Evolutionary conservation across 192 early-diverging fungal genomes (phyloP), one percentile per base, ranked within the genome.

Genomic region (Coemansia sp.): DNA sequence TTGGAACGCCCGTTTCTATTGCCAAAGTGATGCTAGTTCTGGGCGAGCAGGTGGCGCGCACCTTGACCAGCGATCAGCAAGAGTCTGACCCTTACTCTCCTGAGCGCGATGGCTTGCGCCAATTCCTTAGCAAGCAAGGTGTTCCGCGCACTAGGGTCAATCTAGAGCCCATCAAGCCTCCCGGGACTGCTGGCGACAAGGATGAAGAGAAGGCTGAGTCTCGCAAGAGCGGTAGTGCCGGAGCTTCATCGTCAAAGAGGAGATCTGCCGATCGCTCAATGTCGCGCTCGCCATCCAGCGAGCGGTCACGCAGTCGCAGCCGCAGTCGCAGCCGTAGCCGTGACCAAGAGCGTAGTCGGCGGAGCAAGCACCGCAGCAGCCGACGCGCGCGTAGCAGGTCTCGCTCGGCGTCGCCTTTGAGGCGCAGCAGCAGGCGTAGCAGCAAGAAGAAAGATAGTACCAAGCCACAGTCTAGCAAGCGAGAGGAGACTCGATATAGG

Each of bases 41-140:
- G 48, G 76, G 81, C 36, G 62, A 68, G 37, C 81, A 84, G 59
- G 73, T 84, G 11, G 73, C 39, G 21, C 76, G 81, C 23, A 84
- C 81, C 0, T 64, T 84, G 41, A 70, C 68, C 17, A 70, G 45
- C 62, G 81, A 84, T 58, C 81, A 84, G 73, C 57, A 42, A 21
- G 81, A 84, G 48, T 78, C 77, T 4, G 68, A 73, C 21, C 77
- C 71, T 34, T 84, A 84, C 39, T 41, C 62, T 27, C 81, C 81
- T 14, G 81, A 78, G 70, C 73, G 81, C 12, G 81, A 84, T 38
- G 81, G 81, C 14, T 51, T 84, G 65, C 76, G 81, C 65, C 75
- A 73, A 58, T 84, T 84, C 44, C 61, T 84, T 42, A 51, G 73
- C 58, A 84, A 76, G 58, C 81, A 84, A 50, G 81, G 77, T 11